Conservation (phyloP, 2,329 filamentous ascomycete genomes). For the Blumeria graminis region DNA sequence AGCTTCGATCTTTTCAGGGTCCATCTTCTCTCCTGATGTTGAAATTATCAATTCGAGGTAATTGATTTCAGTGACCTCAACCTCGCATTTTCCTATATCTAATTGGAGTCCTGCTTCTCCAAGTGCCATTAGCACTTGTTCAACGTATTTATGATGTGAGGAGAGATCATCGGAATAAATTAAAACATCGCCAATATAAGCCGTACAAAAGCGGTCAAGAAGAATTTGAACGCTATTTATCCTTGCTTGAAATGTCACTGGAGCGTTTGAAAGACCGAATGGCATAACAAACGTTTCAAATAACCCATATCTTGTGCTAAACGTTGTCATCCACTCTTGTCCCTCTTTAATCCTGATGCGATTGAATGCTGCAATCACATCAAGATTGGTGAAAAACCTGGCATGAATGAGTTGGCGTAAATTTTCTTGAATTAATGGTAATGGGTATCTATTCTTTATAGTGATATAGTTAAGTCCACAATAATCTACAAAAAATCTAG, state of each 20-base stretch:
- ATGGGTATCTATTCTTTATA: conserved; percentile 1
- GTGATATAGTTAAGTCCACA: conserved; percentile 1
- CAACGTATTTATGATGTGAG: no score
- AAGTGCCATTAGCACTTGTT: no score
- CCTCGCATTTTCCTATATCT: not conserved
- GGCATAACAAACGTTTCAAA: not conserved
- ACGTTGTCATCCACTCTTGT: not conserved
- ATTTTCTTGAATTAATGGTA: not conserved
- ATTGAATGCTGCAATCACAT: no score
- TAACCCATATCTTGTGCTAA: not conserved
- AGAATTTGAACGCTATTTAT: not conserved
- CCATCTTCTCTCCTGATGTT: no score
- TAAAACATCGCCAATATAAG: no score
- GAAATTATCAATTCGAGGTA: not conserved
- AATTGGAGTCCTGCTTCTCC: not conserved
- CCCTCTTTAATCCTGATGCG: not conserved
- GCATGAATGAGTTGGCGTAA: not conserved
- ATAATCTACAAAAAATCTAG: conserved; percentile 2
- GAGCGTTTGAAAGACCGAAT: not conserved
- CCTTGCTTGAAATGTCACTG: not conserved
- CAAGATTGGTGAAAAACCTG: not conserved
- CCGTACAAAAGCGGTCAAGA: not conserved
- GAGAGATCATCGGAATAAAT: not conserved
- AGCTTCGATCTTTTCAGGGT: no score
- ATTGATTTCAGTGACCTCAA: not conserved